Conservation (phyloP, 1,284 basidiomycete genomes). For the Anthracocystis panici-leucophaei region DNA sequence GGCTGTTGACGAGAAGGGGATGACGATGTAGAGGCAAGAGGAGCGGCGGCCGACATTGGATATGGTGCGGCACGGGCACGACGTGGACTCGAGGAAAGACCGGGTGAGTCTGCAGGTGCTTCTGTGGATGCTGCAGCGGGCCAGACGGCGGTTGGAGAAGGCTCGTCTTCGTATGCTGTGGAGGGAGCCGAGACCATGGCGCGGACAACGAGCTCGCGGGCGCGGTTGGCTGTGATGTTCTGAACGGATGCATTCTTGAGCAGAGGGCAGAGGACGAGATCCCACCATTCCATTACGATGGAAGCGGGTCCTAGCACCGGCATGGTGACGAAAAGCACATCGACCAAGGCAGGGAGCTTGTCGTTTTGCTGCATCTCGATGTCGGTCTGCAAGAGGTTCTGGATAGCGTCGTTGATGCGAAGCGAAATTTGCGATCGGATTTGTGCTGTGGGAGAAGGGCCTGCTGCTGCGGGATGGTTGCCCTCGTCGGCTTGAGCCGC, state of each 20-base stretch:
- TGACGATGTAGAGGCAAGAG: conserved; percentile 11
- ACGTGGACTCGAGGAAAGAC: conserved; percentile 17
- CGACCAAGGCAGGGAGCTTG: conserved; percentile 50
- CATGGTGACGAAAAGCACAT: conserved; percentile 49
- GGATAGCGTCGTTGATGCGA: conserved; percentile 48
- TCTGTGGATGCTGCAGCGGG: conserved; percentile 18
- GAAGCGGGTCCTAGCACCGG: conserved; percentile 44
- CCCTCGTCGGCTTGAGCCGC: conserved; percentile 35
- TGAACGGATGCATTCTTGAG: conserved; percentile 52
- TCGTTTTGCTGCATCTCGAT: conserved; percentile 43
- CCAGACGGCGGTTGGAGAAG: conserved; percentile 45
- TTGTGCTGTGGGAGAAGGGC: conserved; percentile 40
- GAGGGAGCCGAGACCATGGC: conserved; percentile 55
- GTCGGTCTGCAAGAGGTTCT: conserved; percentile 43
- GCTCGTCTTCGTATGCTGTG: conserved; percentile 60
- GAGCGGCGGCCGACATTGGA: conserved; percentile 41
- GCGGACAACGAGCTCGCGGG: conserved; percentile 54
- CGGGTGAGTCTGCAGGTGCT: conserved; percentile 6
- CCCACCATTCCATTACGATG: conserved; percentile 66
- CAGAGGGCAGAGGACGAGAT: conserved; percentile 59
- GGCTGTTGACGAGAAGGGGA: conserved; percentile 30
- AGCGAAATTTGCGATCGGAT: conserved; percentile 49
- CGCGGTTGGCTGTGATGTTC: conserved; percentile 47
- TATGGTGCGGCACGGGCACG: conserved; percentile 52
- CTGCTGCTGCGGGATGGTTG: conserved; percentile 38